phyloP scores from a whole-genome alignment of 352 stramenopile genomes.

The Aphanomyces astaci region DNA sequence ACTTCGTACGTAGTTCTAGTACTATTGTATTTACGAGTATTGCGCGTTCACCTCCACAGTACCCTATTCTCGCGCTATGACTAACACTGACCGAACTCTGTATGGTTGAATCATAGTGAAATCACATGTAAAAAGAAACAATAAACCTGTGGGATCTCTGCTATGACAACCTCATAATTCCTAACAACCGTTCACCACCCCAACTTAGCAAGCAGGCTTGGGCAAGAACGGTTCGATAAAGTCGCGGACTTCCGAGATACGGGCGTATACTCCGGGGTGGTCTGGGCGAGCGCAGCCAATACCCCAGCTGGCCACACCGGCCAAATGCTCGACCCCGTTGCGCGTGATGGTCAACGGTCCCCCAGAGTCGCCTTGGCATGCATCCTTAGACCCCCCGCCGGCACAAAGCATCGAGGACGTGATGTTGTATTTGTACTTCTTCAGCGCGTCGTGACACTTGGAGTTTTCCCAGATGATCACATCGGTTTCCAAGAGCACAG shows the following conservation, averaged over 20 bases:
- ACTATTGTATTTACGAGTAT: too few species aligned
- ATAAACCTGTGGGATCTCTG: too few species aligned
- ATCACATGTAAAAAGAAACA: too few species aligned
- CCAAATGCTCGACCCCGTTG: constrained; percentile 30
- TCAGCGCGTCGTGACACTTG: constrained; percentile 23
- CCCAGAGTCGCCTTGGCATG: constrained; percentile 54
- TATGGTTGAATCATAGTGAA: too few species aligned
- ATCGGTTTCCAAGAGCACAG: background rate
- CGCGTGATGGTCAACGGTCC: constrained; percentile 31
- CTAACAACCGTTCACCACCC: too few species aligned
- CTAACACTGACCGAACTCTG: too few species aligned
- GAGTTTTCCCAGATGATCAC: background rate
- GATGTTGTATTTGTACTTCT: constrained; percentile 36
- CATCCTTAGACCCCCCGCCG: constrained; percentile 34
- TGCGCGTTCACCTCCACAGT: too few species aligned
- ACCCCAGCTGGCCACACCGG: constrained; percentile 58
- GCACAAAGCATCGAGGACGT: constrained; percentile 50
- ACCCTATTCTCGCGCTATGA: too few species aligned
- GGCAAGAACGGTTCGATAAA: constrained; percentile 12
- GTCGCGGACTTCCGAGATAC: constrained; percentile 27
- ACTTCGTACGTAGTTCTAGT: too few species aligned
- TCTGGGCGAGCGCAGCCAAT: constrained; percentile 36
- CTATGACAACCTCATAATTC: too few species aligned
- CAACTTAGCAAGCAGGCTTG: constrained; percentile 1
- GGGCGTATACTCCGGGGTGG: constrained; percentile 45